Base-by-base conservation (phyloP, 805 yeast genomes). In the Nakazawaea wickerhamii region DNA sequence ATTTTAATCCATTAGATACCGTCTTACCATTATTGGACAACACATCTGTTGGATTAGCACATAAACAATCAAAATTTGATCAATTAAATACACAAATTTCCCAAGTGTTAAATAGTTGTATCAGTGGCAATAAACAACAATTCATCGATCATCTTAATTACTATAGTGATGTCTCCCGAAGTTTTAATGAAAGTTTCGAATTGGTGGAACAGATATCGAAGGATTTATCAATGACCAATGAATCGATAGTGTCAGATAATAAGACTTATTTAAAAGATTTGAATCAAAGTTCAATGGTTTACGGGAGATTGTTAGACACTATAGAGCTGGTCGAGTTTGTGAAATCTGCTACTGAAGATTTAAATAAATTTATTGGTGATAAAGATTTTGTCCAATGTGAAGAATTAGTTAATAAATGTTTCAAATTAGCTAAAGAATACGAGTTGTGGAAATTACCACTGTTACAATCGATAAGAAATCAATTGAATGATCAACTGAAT, bases 31-130 rank as follows among this genome's bases (percentile, higher is more conserved):
- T 93, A 44, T 66, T 89, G 53, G 97, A 91, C 60, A 82, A 81
- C 52, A 79, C 95, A 2, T 84, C 95, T 0, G 93, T 89, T n/a
- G 98, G 98, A 0, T 64, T 86, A 53, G 95, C 95, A 0, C 82
- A 81, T 53, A 76, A 81, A 46, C 70, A 71, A 45, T 70, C 70
- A 1, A 89, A 86, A 47, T 91, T 91, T 51, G 66, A 71, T 33
- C 71, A 73, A 37, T 60, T 88, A 35, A 77, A 81, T 47, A 64
- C 66, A 19, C 66, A 74, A 41, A 73, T 90, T 10, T 75, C 80
- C 13, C 57, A 57, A 14, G 74, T 79, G 20, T 66, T 91, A 40
- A 75, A 81, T 46, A 63, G 61, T 19, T 86, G 90, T 2, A 96
- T 90, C 22, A 83, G 82, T 50, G 84, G 81, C 41, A 84, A 88